Conservation (phyloP, 371 early-diverging fungal genomes). For the Chytridium lagenaria region DNA sequence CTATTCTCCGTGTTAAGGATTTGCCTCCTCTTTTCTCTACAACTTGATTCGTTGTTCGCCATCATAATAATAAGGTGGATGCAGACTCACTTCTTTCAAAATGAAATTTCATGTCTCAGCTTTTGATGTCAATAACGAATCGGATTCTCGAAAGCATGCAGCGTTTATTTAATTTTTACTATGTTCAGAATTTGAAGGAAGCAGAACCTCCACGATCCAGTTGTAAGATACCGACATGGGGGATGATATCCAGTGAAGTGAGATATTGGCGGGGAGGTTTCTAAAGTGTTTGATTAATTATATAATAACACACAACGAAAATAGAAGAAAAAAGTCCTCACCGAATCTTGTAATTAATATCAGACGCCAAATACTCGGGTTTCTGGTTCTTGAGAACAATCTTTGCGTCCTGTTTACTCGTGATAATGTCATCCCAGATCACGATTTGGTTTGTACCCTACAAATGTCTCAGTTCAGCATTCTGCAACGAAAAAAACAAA, state of each 20-base stretch:
- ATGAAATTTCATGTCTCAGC: too few relatives aligned
- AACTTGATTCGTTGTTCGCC: too few relatives aligned
- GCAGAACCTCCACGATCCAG: constrained; percentile 26
- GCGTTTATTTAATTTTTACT: too few relatives aligned
- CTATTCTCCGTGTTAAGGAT: too few relatives aligned
- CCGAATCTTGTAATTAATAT: constrained; percentile 50
- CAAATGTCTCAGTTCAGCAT: neutral
- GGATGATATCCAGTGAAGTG: constrained; percentile 88
- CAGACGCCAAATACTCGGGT: constrained; percentile 64
- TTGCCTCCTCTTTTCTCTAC: too few relatives aligned
- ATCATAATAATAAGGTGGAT: too few relatives aligned
- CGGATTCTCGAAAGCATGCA: too few relatives aligned
- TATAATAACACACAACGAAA: too few relatives aligned
- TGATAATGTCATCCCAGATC: constrained; percentile 92
- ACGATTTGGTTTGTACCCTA: constrained; percentile 76
- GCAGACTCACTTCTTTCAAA: too few relatives aligned
- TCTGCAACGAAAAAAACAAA: neutral
- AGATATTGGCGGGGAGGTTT: constrained; percentile 71
- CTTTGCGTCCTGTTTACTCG: constrained; percentile 69
- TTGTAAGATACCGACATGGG: constrained; percentile 74
- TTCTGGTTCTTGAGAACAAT: constrained; percentile 70
- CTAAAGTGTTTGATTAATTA: too few relatives aligned
- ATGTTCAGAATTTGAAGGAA: constrained; percentile 26
- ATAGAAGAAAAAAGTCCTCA: constrained; percentile 24
- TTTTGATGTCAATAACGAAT: too few relatives aligned